Evolutionary conservation across 208 protist genomes (phyloP), one percentile per base, ranked within the genome.

Genomic region (Porcisia hertigi): DNA sequence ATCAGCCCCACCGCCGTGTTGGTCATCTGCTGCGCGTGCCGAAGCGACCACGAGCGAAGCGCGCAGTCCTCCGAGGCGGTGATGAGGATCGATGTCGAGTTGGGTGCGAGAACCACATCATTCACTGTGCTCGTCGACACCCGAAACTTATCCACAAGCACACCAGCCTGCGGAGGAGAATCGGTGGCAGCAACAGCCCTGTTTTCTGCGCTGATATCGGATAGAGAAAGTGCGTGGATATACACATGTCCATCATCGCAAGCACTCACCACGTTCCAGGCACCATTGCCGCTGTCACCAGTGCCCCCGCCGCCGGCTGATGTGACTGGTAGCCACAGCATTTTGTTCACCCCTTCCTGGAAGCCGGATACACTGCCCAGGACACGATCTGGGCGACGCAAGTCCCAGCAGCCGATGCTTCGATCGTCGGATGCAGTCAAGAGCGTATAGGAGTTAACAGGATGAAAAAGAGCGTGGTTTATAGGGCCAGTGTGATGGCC

Each of bases 181-280:
- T 6, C 23, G 23, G 62, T 9, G 16, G 67, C 39, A 54, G 41
- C 71, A 16, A 20, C 30, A 11, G 55, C 34, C 55, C 59, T 63
- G 4, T 47, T 72, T 4, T 70, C 64, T 30, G 64, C 34, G 66
- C 65, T 41, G 62, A 41, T n/a, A 39, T 59, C 67, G 25, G 62
- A 69, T 11, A 75, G 63, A 0, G 71, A 30, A 1, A 94, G 34
- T 4, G 81, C 79, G 76, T 97, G 89, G 39, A 95, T 86, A 77
- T 95, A 97, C 34, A 97, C 88, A 41, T 80, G 74, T 7, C 93
- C 93, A 66, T 97, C 93, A 76, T 97, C 93, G 70, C 93, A 97
- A 25, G 89, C 93, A 73, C 87, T 92, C 34, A 84, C 90, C 9
- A 93, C 64, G 7, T 88, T 71, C 55, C 76, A 72, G 54, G 55